Percentiles rank a stretch among this genome's conserved stretches.
These are phyloP conservation scores for apple (Malus domestica) DNA, from an alignment of 306 rosid species.

Conservation along the genomic window ASM211411v1 NC_041794.1:35326001-35326500, in stretches of 20 bases:
- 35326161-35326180: too few relatives aligned
- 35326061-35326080: neutral
- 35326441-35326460: neutral
- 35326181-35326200: neutral
- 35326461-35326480: neutral
- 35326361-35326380: neutral
- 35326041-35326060: constrained; percentile 3
- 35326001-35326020: constrained; percentile 67
- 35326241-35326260: neutral
- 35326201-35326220: neutral
- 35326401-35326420: too few relatives aligned
- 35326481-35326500: neutral
- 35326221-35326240: neutral
- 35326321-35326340: neutral
- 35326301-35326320: neutral
- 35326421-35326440: too few relatives aligned
- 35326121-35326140: too few relatives aligned
- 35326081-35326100: too few relatives aligned
- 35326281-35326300: neutral
- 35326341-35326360: neutral
- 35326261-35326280: neutral
- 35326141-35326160: too few relatives aligned
- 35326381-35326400: neutral
- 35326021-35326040: constrained; percentile 63
- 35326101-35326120: too few relatives aligned